Evolutionary conservation across 148 eudicot genomes (phyloP).

Genomic region (Euryodendron excelsum): DNA sequence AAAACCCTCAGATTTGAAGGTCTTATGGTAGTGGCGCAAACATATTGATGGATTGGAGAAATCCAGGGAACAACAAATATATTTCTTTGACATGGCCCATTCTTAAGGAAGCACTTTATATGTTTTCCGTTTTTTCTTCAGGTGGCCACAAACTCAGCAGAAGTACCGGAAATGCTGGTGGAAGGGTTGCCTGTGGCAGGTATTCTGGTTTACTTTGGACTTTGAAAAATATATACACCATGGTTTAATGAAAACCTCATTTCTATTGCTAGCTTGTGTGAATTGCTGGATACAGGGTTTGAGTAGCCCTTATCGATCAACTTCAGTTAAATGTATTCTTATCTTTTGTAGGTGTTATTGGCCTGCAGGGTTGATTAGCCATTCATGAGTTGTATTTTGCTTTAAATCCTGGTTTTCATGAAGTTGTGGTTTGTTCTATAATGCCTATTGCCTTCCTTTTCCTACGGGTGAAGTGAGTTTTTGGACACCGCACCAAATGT

Average conservation of each 20-base stretch:
- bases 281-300: too few species aligned
- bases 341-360: slow-evolving; percentile 47
- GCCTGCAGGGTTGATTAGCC: slow-evolving; percentile 50
- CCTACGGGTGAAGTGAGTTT: not conserved
- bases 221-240: not conserved
- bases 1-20: too few species aligned
- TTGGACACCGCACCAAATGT: not conserved
- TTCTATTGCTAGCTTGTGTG: not conserved
- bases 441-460: too few species aligned
- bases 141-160: slow-evolving; percentile 48
- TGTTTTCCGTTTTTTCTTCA: slow-evolving; percentile 11
- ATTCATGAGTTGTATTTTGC: not conserved
- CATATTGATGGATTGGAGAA: too few species aligned
- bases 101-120: not conserved
- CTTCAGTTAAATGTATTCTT: not conserved
- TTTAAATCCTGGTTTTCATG: not conserved
- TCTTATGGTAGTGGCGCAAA: too few species aligned
- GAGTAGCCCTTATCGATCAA: not conserved
- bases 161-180: slow-evolving; percentile 12
- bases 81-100: not conserved
- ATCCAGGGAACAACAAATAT: too few species aligned
- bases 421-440: not conserved
- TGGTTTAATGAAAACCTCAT: not conserved
- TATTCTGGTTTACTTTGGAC: not conserved
- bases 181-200: slow-evolving; percentile 75